Evolutionary conservation across 1,284 basidiomycete genomes (phyloP).

Genomic region (Cystobasidiaceae sp.): DNA sequence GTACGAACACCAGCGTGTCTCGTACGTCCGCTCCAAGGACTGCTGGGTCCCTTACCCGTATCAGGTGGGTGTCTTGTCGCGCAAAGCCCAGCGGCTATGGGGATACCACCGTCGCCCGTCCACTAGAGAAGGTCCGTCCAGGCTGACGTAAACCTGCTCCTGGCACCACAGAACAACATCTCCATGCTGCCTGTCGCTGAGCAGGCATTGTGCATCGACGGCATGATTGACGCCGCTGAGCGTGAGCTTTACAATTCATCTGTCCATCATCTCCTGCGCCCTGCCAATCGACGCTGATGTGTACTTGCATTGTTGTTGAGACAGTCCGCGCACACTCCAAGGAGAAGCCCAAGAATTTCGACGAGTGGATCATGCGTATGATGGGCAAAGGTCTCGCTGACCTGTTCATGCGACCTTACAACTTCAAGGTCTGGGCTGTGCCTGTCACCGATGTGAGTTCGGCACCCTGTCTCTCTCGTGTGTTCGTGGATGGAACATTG

Average conservation of each 20-base stretch:
- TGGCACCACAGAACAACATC: slow-evolving; percentile 51
- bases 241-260: too few species aligned
- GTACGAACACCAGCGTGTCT: slow-evolving; percentile 54
- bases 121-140: too few species aligned
- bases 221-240: slow-evolving; percentile 50
- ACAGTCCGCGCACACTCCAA: slow-evolving; percentile 44
- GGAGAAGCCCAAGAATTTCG: slow-evolving; percentile 48
- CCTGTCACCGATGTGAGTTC: slow-evolving; percentile 49
- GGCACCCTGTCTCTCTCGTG: not conserved
- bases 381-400: slow-evolving; percentile 54
- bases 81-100: too few species aligned
- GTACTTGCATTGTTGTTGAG: not conserved
- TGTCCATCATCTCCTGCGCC: too few species aligned
- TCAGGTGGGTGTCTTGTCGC: slow-evolving; percentile 42
- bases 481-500: too few species aligned
- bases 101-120: too few species aligned
- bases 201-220: slow-evolving; percentile 53
- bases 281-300: too few species aligned
- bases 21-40: slow-evolving; percentile 52
- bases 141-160: slow-evolving; percentile 54
- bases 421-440: slow-evolving; percentile 56
- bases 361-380: slow-evolving; percentile 54
- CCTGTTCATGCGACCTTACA: slow-evolving; percentile 55
- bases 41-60: slow-evolving; percentile 52
- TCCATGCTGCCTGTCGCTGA: slow-evolving; percentile 51